These are phyloP conservation scores for Aurinia saxatilis DNA, from an alignment of 345 rosid species.

Conservation along the genomic window DNA sequence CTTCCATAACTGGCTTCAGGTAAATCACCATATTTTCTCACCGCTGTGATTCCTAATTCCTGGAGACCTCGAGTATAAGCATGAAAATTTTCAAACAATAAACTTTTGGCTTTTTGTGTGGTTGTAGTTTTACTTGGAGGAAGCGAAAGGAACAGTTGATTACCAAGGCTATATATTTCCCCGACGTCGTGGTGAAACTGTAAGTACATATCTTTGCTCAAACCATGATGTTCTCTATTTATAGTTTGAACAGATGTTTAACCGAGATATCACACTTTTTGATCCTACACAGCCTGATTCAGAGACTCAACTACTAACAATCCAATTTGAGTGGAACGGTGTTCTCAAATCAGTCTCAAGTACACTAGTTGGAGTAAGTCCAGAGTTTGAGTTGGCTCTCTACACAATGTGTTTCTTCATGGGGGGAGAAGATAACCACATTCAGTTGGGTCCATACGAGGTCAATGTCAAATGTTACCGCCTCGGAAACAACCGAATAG, in stretches of 20 bases:
- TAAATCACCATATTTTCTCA: neutral
- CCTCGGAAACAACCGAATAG: slow-evolving; percentile 47
- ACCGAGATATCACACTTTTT: neutral
- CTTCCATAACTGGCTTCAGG: slow-evolving; percentile 99
- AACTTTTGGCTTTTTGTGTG: neutral
- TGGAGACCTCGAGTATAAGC: neutral
- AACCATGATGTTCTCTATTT: no score
- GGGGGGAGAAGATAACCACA: slow-evolving; percentile 69
- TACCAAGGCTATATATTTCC: slow-evolving; percentile 92
- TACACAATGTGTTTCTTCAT: slow-evolving; percentile 74
- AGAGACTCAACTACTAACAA: slow-evolving; percentile 71
- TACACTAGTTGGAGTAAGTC: slow-evolving; percentile 75
- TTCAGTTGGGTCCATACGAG: slow-evolving; percentile 80
- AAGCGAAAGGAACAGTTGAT: slow-evolving; percentile 79
- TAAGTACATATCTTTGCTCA: slow-evolving; percentile 31
- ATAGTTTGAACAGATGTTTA: neutral
- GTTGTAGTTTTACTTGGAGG: slow-evolving; percentile 72
- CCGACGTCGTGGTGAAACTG: slow-evolving; percentile 60
- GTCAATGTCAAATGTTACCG: slow-evolving; percentile 93
- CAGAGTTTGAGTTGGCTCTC: slow-evolving; percentile 84
- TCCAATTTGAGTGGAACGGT: slow-evolving; percentile 94
- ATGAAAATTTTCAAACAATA: neutral
- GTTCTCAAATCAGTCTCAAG: slow-evolving; percentile 83
- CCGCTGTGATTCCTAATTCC: neutral
- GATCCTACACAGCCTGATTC: slow-evolving; percentile 57